Base-by-base conservation (phyloP, 2,329 filamentous ascomycete species). In the Zymoseptoria tritici region DNA sequence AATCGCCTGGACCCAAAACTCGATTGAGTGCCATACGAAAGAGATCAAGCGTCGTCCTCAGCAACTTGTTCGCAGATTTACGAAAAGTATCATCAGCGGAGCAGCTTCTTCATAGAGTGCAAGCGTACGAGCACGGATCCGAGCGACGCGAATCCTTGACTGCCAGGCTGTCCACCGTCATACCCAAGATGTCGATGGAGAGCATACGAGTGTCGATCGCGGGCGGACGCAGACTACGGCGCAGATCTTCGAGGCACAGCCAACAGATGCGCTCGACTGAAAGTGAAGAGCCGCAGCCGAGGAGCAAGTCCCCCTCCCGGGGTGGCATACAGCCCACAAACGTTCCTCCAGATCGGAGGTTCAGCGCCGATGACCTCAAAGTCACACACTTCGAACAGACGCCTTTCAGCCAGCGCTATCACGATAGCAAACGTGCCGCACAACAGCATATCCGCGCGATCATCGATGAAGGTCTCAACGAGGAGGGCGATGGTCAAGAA, bases 331-430 rank as follows among this genome's bases (percentile, higher is more conserved):
- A 53, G 22, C 52, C 52, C n/a, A 26, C 52, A 19, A 46, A 46
- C 36, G 11, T 53, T 3, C 24, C 52, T 26, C n/a, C 26, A 9
- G 52, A 29, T 8, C 42, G 22, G n/a, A 22, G 55, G 29, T 56
- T 57, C 57, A 59, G 49, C 11, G 56, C 64, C 2, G 56, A 52
- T 2, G 60, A 66, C 49, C 57, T 67, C 9, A 56, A 66, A 52
- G 68, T 73, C 29, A 71, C 68, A 9, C 54, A 66, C 13, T 73
- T 72, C 52, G 55, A 64, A 16, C 69, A 71, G 52, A 73, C 71
- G 6, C 69, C 71, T 2, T 71, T 63, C 66, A 64, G 58, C 51
- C 67, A 70, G 49, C 67, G 71, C 8, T 70, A 71, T 57, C 62
- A 69, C 57, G 69, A 73, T 58, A 64, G 61, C 26, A 60, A 60